These are phyloP conservation scores for Dissophora ornata DNA, from an alignment of 192 early-diverging fungal genomes.

Conservation along the genomic window DNA sequence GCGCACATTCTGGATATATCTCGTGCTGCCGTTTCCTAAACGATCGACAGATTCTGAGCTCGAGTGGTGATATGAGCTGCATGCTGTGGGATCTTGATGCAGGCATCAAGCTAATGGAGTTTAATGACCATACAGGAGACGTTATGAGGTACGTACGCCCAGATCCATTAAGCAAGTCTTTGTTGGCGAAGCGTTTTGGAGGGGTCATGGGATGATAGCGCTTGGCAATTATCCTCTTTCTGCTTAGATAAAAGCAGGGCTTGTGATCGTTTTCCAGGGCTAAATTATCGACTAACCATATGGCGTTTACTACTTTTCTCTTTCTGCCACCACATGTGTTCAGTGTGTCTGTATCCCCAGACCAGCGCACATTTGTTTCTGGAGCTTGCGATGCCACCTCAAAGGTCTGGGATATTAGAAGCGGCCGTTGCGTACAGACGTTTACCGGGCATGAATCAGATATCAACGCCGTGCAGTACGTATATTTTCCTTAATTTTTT, in stretches of 20 bases:
- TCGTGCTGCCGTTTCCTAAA: slow-evolving; percentile 97
- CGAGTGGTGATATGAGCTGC: slow-evolving; percentile 98
- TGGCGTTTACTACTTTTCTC: not conserved
- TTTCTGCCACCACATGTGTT: not conserved
- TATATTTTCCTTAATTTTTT: not conserved
- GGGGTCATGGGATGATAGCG: too few relatives aligned
- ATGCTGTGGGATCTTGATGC: slow-evolving; percentile 99
- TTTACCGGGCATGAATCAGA: slow-evolving; percentile 99
- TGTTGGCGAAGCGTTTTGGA: too few relatives aligned
- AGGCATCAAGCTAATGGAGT: slow-evolving; percentile 96
- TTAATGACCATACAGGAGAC: slow-evolving; percentile 98
- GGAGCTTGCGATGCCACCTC: slow-evolving; percentile 99
- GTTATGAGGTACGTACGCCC: slow-evolving; percentile 82
- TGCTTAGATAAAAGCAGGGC: not conserved
- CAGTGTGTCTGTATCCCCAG: slow-evolving; percentile 88
- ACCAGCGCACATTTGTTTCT: slow-evolving; percentile 97
- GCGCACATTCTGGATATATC: slow-evolving; percentile 96
- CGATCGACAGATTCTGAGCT: slow-evolving; percentile 96
- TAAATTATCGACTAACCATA: not conserved
- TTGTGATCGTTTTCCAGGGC: not conserved
- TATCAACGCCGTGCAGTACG: slow-evolving; percentile 96
- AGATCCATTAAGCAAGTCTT: too few relatives aligned
- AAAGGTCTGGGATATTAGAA: slow-evolving; percentile 99
- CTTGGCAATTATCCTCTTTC: too few relatives aligned
- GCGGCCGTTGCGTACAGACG: slow-evolving; percentile 95